Base-by-base conservation (phyloP, 164 flowering plant genomes). In the Stephania yunnanensis region DNA sequence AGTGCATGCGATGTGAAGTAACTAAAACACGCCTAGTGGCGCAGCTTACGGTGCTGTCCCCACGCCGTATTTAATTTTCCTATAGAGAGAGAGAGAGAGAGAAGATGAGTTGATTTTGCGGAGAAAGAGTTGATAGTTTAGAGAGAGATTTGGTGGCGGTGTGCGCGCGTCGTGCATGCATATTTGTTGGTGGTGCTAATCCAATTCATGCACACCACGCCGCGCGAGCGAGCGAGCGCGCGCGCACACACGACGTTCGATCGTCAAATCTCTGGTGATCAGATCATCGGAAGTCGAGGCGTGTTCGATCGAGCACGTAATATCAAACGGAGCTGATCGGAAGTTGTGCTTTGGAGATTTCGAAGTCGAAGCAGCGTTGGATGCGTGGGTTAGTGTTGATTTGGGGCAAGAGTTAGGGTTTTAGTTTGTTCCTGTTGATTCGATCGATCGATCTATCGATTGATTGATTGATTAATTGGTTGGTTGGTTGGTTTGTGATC, bases 81-180 rank as follows among this genome's bases (percentile, higher is more conserved):
- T 19, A 13, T 4, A 68, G 63, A 46, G 44, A 25, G 64, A 46
- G 42, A 30, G 11, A 13, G 53, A 70, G 63, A 71, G 58, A 19
- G 9, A n/a, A n/a, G 55, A 71, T 53, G 25, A 36, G 72, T 20
- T 29, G 29, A 72, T 36, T 36, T 36, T 36, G 42, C 42, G 42
- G 1, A 46, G 68, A 75, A 36, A 52, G 31, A 73, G n/a, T 25
- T 25, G 0, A 25, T 25, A 64, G 69, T 45, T 17, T 50, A 10
- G 55, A 50, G 45, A 63, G 70, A 22, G 53, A 80, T 25, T 48
- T 82, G 68, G 84, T 86, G 69, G 82, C 72, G 82, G 71, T 86
- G 81, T 83, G 76, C 78, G 25, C 82, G 87, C 70, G 78, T 83
- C 85, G 86, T 85, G 86, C 88, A 84, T 83, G 88, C 88, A 83